Base-by-base conservation (phyloP, 2,329 filamentous ascomycete genomes). In the Claviceps fusiformis region DNA sequence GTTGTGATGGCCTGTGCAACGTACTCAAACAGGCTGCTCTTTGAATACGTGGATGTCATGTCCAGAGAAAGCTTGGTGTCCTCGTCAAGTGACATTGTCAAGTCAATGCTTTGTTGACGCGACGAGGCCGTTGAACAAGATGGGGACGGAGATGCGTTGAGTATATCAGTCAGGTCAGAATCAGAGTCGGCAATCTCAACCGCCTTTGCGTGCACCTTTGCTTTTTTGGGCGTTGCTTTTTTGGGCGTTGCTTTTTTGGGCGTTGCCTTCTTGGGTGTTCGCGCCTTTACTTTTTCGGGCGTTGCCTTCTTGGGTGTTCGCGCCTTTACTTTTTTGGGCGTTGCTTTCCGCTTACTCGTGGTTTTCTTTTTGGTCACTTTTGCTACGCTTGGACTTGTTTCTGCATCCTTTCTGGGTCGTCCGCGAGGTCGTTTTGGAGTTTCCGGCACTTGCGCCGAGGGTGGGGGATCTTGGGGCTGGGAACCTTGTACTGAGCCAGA, bases 1-100 rank as follows among this genome's bases (percentile, higher is more conserved):
- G 71, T 70, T 9, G 64, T 77, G 10, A 86, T 71, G 0, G 81
- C 81, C 44, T 71, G 70, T 0, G 77, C 79, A 53, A 86, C 82
- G 59, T 74, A 67, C 31, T 63, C 62, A 58, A 82, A 82, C 29
- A 82, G 62, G 0, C 63, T 64, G 0, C 68, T 60, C 59, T 80
- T 73, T 48, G 75, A 65, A 11, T 71, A 67, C 0, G 68, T 73
- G 0, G 72, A 68, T 19, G 69, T 67, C 31, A 62, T 59, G 3
- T 62, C 59, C 1, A 79, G 60, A 3, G 74, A 72, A 17, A 74
- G 63, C 39, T 78, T 73, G 5, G 68, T 70, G n/a, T 73, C 73
- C 7, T 78, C 74, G 5, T 70, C 70, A 7, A 71, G 63, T 1
- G 73, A 71, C 17, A 72, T 58, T 1, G 74, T 73, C 13, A 79